These are phyloP conservation scores for Tylopilus cervinicoccineus DNA, from an alignment of 768 basidiomycete genomes.

Conservation along the genomic window DNA sequence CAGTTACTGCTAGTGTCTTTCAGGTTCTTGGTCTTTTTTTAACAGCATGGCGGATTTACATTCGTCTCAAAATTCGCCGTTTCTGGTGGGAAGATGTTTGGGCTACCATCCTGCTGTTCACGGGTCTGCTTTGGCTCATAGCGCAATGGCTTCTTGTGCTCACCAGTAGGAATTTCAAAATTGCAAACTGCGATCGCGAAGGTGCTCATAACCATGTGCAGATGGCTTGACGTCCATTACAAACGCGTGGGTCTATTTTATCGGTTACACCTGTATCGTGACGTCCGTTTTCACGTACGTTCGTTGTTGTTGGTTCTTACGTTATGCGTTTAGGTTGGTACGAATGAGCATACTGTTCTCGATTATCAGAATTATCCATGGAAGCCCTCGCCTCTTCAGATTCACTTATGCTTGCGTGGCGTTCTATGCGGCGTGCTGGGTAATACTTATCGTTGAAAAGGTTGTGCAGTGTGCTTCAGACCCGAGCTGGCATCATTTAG, in stretches of 20 bases:
- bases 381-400: background rate
- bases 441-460: background rate
- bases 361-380: constrained; percentile 5
- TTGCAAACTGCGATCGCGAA: too few relatives aligned
- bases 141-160: background rate
- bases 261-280: background rate
- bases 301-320: too few relatives aligned
- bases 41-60: constrained; percentile 17
- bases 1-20: constrained; percentile 11
- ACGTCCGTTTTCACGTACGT: background rate
- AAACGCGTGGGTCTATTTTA: background rate
- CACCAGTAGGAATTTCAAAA: background rate
- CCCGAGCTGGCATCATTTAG: background rate
- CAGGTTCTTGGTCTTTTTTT: constrained; percentile 12
- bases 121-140: background rate
- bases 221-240: background rate
- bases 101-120: background rate
- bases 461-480: background rate
- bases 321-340: too few relatives aligned
- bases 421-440: constrained; percentile 1
- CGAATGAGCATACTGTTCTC: constrained; percentile 10
- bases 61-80: constrained; percentile 8
- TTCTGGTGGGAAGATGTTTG: constrained; percentile 17
- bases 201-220: too few relatives aligned
- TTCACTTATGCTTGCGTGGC: background rate